These are phyloP conservation scores for Phytophthora macrochlamydospora DNA, from an alignment of 352 stramenopile species.

Conservation along the genomic window DNA sequence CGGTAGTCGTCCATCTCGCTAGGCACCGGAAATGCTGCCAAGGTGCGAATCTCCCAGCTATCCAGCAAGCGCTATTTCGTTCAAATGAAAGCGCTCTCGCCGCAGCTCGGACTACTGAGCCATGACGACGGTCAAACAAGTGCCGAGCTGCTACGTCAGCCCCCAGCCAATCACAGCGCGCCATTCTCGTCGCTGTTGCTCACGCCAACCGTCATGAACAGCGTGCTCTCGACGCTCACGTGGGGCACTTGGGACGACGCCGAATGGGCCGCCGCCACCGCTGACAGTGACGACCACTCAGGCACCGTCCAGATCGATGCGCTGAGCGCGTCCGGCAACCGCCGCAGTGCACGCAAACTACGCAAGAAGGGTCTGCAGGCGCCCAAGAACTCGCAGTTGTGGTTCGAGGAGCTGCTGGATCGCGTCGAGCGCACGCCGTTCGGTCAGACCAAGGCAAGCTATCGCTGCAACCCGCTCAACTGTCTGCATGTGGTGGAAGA, in stretches of 20 bases:
- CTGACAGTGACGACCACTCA: neutral
- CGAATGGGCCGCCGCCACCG: constrained; percentile 13
- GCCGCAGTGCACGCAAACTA: constrained; percentile 58
- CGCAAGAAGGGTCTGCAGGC: constrained; percentile 50
- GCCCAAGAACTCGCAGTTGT: constrained; percentile 55
- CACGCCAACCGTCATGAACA: constrained; percentile 60
- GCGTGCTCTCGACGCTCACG: constrained; percentile 64
- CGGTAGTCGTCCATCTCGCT: too few species aligned
- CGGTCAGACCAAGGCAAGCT: constrained; percentile 34
- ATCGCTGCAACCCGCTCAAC: constrained; percentile 67
- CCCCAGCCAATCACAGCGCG: neutral
- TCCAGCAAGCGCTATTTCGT: too few species aligned
- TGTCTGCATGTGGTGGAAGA: constrained; percentile 34
- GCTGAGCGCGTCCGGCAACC: constrained; percentile 4
- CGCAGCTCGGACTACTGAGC: too few species aligned
- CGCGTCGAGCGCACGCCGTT: constrained; percentile 54
- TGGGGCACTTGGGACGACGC: constrained; percentile 79
- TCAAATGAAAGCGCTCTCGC: too few species aligned
- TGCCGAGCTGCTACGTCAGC: neutral
- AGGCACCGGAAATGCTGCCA: too few species aligned
- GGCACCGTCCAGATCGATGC: neutral
- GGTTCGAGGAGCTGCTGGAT: constrained; percentile 77
- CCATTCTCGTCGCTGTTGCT: neutral
- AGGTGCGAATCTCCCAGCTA: too few species aligned
- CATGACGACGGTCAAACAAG: too few species aligned